Conservation (phyloP, 2,329 filamentous ascomycete genomes). For the Monosporascus sp. region DNA sequence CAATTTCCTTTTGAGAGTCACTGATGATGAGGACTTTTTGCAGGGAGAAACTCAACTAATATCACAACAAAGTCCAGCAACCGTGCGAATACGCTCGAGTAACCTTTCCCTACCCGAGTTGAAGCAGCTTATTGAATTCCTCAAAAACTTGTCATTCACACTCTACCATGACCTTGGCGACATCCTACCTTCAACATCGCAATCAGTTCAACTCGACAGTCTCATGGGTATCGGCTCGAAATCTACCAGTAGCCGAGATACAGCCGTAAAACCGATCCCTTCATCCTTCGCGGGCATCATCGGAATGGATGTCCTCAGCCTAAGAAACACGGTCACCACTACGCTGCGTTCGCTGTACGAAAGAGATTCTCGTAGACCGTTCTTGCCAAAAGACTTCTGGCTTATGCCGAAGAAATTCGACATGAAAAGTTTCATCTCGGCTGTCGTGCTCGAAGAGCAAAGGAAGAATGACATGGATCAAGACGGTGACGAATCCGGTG, state of each 20-base stretch:
- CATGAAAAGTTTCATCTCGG: conserved; percentile 80
- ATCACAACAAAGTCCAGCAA: conserved; percentile 34
- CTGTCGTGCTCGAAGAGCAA: conserved; percentile 85
- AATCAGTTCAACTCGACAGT: conserved; percentile 13
- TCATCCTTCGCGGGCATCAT: conserved; percentile 43
- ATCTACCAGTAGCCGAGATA: conserved; percentile 5
- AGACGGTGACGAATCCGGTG: conserved; percentile 53
- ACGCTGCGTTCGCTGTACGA: conserved; percentile 87
- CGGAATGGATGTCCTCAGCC: conserved; percentile 70
- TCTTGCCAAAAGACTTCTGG: conserved; percentile 83
- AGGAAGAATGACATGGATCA: conserved; percentile 64
- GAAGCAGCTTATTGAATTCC: conserved; percentile 68
- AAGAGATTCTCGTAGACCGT: conserved; percentile 81
- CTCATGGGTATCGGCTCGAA: conserved; percentile 14
- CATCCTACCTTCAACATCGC: conserved; percentile 29
- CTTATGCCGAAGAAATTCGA: conserved; percentile 85
- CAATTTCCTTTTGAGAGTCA: conserved; percentile 84
- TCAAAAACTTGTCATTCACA: conserved; percentile 87
- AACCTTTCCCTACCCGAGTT: conserved; percentile 69
- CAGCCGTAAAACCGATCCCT: conserved; percentile 7
- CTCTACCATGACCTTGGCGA: conserved; percentile 80
- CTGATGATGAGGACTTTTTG: conserved; percentile 96
- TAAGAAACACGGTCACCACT: conserved; percentile 74
- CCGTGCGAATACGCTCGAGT: conserved; percentile 52
- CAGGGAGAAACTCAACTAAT: conserved; percentile 41